phyloP scores from a whole-genome alignment of 176 grass and related monocot species.

The Aegilops umbellulata region DNA sequence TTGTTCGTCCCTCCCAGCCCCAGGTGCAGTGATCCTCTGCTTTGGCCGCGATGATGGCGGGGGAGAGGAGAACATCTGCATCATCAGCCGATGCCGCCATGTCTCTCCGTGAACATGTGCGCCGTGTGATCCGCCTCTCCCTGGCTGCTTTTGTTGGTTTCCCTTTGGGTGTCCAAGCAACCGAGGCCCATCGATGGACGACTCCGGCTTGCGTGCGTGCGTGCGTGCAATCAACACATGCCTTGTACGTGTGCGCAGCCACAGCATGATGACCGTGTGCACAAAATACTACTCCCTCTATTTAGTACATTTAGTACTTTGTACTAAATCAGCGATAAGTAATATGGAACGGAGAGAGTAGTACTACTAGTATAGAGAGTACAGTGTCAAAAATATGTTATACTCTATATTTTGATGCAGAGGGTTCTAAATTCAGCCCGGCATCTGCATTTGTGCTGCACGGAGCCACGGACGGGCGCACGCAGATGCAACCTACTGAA shows the following conservation, averaged over 20 bases:
- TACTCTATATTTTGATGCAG: too few relatives aligned
- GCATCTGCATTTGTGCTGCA: too few relatives aligned
- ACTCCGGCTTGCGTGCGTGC: not conserved
- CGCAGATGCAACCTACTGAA: not conserved
- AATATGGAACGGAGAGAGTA: too few relatives aligned
- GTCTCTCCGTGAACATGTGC: not conserved
- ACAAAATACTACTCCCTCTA: not conserved
- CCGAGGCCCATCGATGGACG: not conserved
- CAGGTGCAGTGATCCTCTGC: too few relatives aligned
- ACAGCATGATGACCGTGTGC: not conserved
- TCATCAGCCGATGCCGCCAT: not conserved
- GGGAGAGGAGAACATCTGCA: not conserved
- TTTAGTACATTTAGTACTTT: too few relatives aligned
- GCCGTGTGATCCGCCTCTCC: not conserved
- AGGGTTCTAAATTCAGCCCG: too few relatives aligned
- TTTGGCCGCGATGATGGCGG: not conserved
- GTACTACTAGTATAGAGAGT: not conserved
- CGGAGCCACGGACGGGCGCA: not conserved
- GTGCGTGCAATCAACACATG: not conserved
- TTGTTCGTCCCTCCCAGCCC: too few relatives aligned
- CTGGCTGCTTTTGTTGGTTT: constrained; percentile 4
- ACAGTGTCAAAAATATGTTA: too few relatives aligned
- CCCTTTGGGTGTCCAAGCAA: constrained; percentile 12
- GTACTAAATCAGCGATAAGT: too few relatives aligned
- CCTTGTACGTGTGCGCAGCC: not conserved